Conservation (phyloP, 2,329 filamentous ascomycete species). For the Talaromyces sp. region DNA sequence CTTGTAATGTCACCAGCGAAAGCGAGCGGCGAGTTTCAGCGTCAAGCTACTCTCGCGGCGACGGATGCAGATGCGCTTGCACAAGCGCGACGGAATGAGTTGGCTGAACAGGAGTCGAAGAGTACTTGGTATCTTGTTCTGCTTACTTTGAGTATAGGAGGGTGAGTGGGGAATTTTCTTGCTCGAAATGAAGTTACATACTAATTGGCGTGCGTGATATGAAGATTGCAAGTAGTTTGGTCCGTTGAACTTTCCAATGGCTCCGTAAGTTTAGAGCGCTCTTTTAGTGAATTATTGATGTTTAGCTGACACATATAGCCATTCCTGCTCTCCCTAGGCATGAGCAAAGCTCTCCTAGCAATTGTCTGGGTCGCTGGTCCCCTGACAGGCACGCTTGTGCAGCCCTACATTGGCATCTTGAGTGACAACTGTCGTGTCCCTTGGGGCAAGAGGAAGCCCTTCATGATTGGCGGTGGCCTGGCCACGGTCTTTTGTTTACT, state of each 20-base stretch:
- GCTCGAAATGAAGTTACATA: neutral
- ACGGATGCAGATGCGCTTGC: slow-evolving; percentile 9
- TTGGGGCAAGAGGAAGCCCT: slow-evolving; percentile 78
- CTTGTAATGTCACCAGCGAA: slow-evolving; percentile 27
- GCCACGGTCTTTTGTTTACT: slow-evolving; percentile 67
- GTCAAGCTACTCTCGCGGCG: slow-evolving; percentile 1
- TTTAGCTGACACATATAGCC: slow-evolving; percentile 43
- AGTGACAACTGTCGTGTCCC: slow-evolving; percentile 71
- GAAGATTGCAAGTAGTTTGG: slow-evolving; percentile 85
- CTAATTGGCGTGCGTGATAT: neutral
- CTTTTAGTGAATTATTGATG: neutral
- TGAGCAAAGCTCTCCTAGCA: slow-evolving; percentile 79
- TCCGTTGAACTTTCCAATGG: slow-evolving; percentile 92
- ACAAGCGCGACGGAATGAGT: slow-evolving; percentile 24
- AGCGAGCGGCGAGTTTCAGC: slow-evolving; percentile 19
- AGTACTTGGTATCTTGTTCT: slow-evolving; percentile 81
- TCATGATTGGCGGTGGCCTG: slow-evolving; percentile 68
- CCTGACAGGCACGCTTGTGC: slow-evolving; percentile 71
- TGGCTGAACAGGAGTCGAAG: slow-evolving; percentile 58
- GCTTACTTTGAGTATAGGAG: slow-evolving; percentile 81
- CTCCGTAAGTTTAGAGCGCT: slow-evolving; percentile 52
- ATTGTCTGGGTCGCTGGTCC: slow-evolving; percentile 83
- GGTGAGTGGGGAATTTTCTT: slow-evolving; percentile 29
- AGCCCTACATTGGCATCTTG: slow-evolving; percentile 77
- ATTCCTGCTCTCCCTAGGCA: slow-evolving; percentile 72